Conservation (phyloP, 2,329 filamentous ascomycete genomes). For the Ophiocordyceps camponoti-rufipedis region DNA sequence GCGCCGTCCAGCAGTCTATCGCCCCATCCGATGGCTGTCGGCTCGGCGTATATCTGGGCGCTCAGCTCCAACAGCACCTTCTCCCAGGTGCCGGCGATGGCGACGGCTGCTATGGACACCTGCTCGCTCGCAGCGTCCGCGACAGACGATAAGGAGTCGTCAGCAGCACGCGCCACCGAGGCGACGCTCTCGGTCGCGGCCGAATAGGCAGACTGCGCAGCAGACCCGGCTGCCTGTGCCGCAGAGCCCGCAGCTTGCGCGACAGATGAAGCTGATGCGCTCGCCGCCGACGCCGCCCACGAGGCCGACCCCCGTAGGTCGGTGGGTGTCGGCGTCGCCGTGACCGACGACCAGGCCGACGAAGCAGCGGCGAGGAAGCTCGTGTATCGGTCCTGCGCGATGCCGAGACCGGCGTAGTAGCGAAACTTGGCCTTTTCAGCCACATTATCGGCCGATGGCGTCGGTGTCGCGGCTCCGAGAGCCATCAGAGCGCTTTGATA, state of each 20-base stretch:
- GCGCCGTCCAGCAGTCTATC: constrained; percentile 27
- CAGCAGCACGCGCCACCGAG: constrained; percentile 19
- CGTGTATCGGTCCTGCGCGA: constrained; percentile 63
- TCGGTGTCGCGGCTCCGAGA: constrained; percentile 38
- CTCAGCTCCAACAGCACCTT: constrained; percentile 42
- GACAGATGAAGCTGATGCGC: constrained; percentile 25
- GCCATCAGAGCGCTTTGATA: constrained; percentile 51
- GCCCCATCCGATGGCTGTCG: constrained; percentile 38
- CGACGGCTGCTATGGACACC: constrained; percentile 16
- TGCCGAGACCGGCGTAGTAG: constrained; percentile 62
- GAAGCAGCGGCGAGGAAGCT: constrained; percentile 58
- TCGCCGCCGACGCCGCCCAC: constrained; percentile 29
- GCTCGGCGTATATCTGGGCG: constrained; percentile 50
- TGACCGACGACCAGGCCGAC: constrained; percentile 41
- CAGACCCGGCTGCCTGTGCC: constrained; percentile 28
- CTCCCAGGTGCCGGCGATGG: constrained; percentile 21
- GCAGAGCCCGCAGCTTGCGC: constrained; percentile 25
- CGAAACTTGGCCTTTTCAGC: constrained; percentile 42
- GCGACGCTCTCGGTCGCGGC: constrained; percentile 22
- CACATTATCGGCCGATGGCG: constrained; percentile 34
- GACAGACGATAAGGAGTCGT: constrained; percentile 19
- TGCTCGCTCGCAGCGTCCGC: constrained; percentile 26
- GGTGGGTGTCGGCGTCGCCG: constrained; percentile 42
- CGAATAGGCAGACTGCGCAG: constrained; percentile 31
- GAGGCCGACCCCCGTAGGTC: constrained; percentile 27